phyloP scores from a whole-genome alignment of 192 early-diverging fungal species.

The Coemansia sp. region DNA sequence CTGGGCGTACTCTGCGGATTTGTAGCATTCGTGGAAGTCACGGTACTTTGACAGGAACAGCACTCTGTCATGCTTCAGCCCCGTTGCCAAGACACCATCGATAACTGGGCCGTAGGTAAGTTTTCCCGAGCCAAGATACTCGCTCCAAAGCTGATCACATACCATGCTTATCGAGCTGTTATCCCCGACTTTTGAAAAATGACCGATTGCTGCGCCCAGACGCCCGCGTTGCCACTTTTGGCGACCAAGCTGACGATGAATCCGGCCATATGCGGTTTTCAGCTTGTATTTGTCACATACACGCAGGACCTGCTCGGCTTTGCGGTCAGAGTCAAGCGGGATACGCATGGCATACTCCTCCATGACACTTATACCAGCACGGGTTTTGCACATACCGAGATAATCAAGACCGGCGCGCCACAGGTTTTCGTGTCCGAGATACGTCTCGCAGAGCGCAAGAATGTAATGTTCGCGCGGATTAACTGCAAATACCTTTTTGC shows the following conservation, averaged over 20 bases:
- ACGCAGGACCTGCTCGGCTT: conserved; percentile 57
- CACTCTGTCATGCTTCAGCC: conserved; percentile 48
- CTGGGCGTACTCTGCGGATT: conserved; percentile 15
- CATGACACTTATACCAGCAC: conserved; percentile 14
- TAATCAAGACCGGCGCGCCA: conserved; percentile 61
- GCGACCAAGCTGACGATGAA: conserved; percentile 53
- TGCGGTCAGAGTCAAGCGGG: conserved; percentile 54
- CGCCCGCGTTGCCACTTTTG: conserved; percentile 57
- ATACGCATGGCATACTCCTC: conserved; percentile 49
- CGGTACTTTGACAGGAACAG: conserved; percentile 60
- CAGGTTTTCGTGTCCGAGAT: conserved; percentile 42
- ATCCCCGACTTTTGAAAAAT: conserved; percentile 61
- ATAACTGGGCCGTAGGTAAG: conserved; percentile 49
- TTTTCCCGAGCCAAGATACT: conserved; percentile 51
- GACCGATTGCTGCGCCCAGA: conserved; percentile 61
- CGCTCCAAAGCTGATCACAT: conserved; percentile 59
- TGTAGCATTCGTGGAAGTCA: conserved; percentile 59
- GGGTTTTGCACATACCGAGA: conserved; percentile 24
- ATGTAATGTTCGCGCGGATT: conserved; percentile 48
- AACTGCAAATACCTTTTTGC: conserved; percentile 25
- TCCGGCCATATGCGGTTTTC: conserved; percentile 25
- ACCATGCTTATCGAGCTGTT: conserved; percentile 51
- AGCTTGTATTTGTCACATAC: conserved; percentile 55
- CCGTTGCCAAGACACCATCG: conserved; percentile 32
- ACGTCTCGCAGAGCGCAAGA: conserved; percentile 29